Percentiles rank a stretch among this genome's conserved stretches.
Evolutionary conservation across 208 protist species (phyloP).

Genomic region (Tritrichomonas foetus): DNA sequence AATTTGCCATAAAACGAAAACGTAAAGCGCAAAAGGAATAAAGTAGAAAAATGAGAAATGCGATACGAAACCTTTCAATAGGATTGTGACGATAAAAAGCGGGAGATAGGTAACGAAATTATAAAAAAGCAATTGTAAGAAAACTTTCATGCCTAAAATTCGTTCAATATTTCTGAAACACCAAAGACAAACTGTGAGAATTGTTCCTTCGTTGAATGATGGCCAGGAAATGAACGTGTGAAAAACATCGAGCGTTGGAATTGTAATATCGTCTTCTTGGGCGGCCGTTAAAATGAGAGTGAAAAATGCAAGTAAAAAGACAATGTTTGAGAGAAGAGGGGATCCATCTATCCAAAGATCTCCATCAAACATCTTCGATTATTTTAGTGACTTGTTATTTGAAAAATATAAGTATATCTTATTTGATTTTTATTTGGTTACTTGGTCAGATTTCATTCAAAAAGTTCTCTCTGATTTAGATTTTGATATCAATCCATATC

Average conservation of each 20-base stretch:
- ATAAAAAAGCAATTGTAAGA: not conserved
- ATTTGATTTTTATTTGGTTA: no score
- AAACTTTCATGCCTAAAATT: not conserved
- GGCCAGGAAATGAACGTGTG: not conserved
- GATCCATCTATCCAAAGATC: not conserved
- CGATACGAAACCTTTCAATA: not conserved
- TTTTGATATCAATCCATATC: no score
- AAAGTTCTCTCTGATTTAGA: no score
- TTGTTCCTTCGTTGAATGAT: not conserved
- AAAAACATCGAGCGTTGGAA: not conserved
- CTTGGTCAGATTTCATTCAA: no score
- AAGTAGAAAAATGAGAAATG: not conserved
- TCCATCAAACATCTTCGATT: constrained; percentile 12
- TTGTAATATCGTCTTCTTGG: constrained; percentile 10
- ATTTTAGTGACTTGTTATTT: no score
- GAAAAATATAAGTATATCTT: no score
- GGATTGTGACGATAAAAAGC: not conserved
- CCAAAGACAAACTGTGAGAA: not conserved
- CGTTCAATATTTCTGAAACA: not conserved
- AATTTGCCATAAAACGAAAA: not conserved
- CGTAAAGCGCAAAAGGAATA: not conserved
- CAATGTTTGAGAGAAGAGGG: not conserved
- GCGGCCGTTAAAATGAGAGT: not conserved
- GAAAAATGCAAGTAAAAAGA: not conserved
- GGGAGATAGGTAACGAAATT: not conserved